Conservation (phyloP, 768 basidiomycete species). For the Rhodotorula diobovata region DNA sequence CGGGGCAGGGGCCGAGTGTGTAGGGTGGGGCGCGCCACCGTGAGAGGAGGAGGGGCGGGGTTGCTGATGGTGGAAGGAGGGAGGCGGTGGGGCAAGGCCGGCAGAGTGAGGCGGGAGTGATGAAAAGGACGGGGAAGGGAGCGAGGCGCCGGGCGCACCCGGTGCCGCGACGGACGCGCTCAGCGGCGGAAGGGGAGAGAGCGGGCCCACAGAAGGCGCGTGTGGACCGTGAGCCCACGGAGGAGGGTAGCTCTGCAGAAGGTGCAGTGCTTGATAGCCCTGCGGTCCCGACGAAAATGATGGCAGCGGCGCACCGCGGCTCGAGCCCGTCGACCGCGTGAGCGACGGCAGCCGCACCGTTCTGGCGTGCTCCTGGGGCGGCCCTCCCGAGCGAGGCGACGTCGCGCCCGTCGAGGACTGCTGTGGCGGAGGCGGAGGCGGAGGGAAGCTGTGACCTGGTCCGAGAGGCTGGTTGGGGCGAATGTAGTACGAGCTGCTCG, state of each 20-base stretch:
- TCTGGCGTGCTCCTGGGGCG: not conserved
- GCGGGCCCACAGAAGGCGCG: not conserved
- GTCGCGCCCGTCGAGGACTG: not conserved
- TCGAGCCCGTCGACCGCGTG: not conserved
- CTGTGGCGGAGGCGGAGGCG: not conserved
- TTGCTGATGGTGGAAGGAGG: not conserved
- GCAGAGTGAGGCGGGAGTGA: not conserved
- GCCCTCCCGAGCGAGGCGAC: not conserved
- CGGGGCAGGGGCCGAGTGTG: constrained; percentile 51
- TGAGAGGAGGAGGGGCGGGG: not conserved
- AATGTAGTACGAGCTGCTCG: constrained; percentile 13
- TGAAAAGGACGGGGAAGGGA: not conserved
- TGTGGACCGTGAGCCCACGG: not conserved
- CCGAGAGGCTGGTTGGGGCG: constrained; percentile 10
- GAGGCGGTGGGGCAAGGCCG: not conserved
- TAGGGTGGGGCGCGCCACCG: too few species aligned
- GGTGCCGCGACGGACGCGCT: not conserved
- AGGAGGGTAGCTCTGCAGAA: not conserved
- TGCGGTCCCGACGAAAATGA: not conserved
- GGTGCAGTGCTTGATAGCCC: not conserved
- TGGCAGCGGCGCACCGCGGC: not conserved
- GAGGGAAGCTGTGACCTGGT: not conserved
- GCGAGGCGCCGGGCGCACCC: not conserved
- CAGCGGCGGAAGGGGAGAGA: not conserved
- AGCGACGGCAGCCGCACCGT: not conserved